Percentiles rank a stretch among this genome's conserved stretches.
Evolutionary conservation across 148 eudicot genomes (phyloP).

Genomic region (Chenopodium quinoa): DNA sequence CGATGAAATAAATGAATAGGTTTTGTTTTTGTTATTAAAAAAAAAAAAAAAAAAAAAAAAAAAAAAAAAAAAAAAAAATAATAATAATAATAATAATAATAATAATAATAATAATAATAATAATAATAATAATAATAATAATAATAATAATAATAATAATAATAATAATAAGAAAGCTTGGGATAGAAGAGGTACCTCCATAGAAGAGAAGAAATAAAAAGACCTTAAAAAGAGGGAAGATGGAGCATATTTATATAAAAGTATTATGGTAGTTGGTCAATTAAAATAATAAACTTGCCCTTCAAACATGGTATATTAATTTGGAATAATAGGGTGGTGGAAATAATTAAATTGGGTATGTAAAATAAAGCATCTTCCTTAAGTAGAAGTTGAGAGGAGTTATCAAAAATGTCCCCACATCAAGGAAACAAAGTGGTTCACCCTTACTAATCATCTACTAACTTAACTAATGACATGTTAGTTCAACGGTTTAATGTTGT

Average conservation of each 20-base stretch:
- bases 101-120: too few relatives aligned
- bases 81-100: too few relatives aligned
- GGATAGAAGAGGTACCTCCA: slow-evolving; percentile 21
- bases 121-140: too few relatives aligned
- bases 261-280: not conserved
- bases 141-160: too few relatives aligned
- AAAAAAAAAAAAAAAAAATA: too few relatives aligned
- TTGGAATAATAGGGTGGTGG: not conserved
- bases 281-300: not conserved
- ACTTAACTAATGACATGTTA: slow-evolving; percentile 33
- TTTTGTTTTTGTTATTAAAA: too few relatives aligned
- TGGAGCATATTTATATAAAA: not conserved
- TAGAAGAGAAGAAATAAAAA: not conserved
- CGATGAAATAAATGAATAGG: too few relatives aligned
- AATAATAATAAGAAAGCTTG: not conserved
- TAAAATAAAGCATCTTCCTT: slow-evolving; percentile 10
- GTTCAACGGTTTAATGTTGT: slow-evolving; percentile 28
- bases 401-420: slow-evolving; percentile 19
- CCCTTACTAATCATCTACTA: slow-evolving; percentile 29
- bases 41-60: too few relatives aligned
- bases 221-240: not conserved
- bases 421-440: slow-evolving; percentile 21
- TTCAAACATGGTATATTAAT: not conserved
- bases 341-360: slow-evolving; percentile 11
- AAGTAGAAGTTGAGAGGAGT: slow-evolving; percentile 6